phyloP scores from a whole-genome alignment of 2,329 filamentous ascomycete species.

The Fusarium torreyae region DNA sequence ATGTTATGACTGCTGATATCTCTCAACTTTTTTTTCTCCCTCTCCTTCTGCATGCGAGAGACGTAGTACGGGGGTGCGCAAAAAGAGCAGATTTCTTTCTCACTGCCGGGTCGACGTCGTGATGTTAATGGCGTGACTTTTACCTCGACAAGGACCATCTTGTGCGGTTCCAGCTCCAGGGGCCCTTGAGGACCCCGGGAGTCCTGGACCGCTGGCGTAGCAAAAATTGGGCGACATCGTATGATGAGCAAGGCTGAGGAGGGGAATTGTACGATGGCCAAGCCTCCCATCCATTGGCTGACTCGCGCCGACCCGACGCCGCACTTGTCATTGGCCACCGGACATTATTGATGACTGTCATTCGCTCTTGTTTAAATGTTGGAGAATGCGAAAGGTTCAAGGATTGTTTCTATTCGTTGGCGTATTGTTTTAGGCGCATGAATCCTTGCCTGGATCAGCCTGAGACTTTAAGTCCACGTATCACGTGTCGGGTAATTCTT shows the following conservation, averaged over 20 bases:
- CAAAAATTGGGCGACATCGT: conserved; percentile 55
- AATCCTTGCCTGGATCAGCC: conserved; percentile 2
- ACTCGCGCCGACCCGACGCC: conserved; percentile 22
- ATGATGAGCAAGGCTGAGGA: conserved; percentile 58
- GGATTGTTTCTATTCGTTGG: conserved; percentile 31
- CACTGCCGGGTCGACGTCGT: conserved; percentile 47
- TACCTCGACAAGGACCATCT: conserved; percentile 46
- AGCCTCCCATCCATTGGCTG: conserved; percentile 45
- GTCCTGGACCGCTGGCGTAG: conserved; percentile 48
- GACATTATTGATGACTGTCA: conserved; percentile 25
- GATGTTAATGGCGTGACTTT: conserved; percentile 53
- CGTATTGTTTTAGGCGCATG: conserved; percentile 14
- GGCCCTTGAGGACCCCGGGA: conserved; percentile 46
- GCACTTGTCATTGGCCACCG: conserved; percentile 33
- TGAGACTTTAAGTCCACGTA: neutral
- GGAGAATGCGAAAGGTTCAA: conserved; percentile 25
- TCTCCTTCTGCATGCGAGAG: conserved; percentile 36
- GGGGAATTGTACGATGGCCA: conserved; percentile 54
- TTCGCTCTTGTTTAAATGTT: conserved; percentile 28
- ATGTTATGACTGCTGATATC: conserved; percentile 31
- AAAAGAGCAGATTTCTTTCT: conserved; percentile 35
- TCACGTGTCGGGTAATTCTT: conserved; percentile 25
- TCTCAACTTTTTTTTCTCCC: conserved; percentile 18
- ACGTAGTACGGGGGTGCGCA: conserved; percentile 20
- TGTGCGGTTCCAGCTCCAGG: conserved; percentile 45